These are phyloP conservation scores for Sporothrix brunneoviolacea DNA, from an alignment of 2,329 filamentous ascomycete species.

Conservation along the genomic window DNA sequence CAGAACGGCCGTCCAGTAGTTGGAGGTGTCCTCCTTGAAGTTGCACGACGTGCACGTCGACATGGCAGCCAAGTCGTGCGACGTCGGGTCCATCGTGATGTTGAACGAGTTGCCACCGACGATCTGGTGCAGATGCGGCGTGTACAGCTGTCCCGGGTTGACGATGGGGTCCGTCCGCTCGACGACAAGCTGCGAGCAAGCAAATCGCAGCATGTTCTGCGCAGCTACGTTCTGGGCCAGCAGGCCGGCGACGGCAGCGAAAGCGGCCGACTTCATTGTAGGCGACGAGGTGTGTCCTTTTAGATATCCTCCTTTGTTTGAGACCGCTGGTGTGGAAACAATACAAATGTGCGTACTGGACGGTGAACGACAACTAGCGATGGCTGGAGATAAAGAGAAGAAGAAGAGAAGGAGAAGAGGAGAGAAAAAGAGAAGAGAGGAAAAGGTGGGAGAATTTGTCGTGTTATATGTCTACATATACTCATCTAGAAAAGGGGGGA, in stretches of 20 bases:
- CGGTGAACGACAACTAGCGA: background rate
- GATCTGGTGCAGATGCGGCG: conserved; percentile 41
- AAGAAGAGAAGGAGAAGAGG: background rate
- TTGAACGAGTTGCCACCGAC: conserved; percentile 41
- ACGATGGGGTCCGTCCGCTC: conserved; percentile 41
- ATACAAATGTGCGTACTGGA: background rate
- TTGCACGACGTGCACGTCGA: conserved; percentile 39
- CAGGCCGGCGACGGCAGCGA: conserved; percentile 19
- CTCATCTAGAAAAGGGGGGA: background rate
- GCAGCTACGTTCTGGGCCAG: conserved; percentile 24
- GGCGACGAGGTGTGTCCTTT: no score
- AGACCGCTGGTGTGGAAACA: no score
- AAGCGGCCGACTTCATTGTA: conserved; percentile 12
- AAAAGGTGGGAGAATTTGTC: background rate
- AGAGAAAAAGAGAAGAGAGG: background rate
- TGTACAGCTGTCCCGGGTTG: conserved; percentile 38
- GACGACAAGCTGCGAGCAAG: conserved; percentile 41
- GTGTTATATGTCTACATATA: conserved; percentile 5
- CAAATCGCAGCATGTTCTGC: conserved; percentile 40
- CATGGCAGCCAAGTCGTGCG: conserved; percentile 28
- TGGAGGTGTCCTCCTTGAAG: conserved; percentile 38
- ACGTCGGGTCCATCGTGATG: conserved; percentile 34
- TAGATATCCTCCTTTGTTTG: no score
- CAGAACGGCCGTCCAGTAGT: conserved; percentile 42
- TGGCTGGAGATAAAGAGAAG: background rate